Percentiles rank a stretch among this genome's conserved stretches.
Evolutionary conservation across 306 rosid genomes (phyloP).

Genomic region (Biancaea sappan): DNA sequence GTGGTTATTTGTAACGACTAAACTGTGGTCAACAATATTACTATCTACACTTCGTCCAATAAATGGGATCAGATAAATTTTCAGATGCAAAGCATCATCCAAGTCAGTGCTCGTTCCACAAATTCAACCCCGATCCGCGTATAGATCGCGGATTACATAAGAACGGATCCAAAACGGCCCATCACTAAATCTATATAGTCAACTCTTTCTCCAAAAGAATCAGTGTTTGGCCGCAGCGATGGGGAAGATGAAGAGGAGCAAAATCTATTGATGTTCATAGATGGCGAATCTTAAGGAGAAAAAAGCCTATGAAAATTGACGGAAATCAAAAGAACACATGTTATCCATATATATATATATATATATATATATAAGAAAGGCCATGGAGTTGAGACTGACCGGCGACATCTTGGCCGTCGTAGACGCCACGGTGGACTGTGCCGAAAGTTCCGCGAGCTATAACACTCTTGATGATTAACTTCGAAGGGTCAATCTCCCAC

Average conservation of each 20-base stretch:
- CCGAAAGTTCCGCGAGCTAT: constrained; percentile 86
- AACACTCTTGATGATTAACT: constrained; percentile 69
- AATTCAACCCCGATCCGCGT: constrained; percentile 51
- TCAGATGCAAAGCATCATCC: constrained; percentile 37
- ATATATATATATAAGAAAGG: neutral
- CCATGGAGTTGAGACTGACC: constrained; percentile 38
- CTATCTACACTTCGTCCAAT: neutral
- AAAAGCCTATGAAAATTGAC: neutral
- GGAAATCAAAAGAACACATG: neutral
- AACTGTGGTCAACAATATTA: neutral
- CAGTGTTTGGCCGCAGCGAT: neutral
- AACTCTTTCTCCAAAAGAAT: constrained; percentile 20
- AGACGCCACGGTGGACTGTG: constrained; percentile 84
- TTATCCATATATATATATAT: neutral
- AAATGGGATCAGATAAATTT: constrained; percentile 50
- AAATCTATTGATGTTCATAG: neutral
- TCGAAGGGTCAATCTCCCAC: constrained; percentile 87
- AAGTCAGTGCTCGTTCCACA: constrained; percentile 40
- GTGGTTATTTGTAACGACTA: neutral
- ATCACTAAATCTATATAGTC: constrained; percentile 35
- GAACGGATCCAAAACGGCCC: constrained; percentile 40
- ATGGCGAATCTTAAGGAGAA: too few species aligned
- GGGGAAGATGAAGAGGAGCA: constrained; percentile 1
- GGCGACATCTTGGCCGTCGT: constrained; percentile 80
- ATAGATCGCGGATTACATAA: constrained; percentile 46